Conservation (phyloP, 352 stramenopile species). For the Phytophthora chlamydospora region DNA sequence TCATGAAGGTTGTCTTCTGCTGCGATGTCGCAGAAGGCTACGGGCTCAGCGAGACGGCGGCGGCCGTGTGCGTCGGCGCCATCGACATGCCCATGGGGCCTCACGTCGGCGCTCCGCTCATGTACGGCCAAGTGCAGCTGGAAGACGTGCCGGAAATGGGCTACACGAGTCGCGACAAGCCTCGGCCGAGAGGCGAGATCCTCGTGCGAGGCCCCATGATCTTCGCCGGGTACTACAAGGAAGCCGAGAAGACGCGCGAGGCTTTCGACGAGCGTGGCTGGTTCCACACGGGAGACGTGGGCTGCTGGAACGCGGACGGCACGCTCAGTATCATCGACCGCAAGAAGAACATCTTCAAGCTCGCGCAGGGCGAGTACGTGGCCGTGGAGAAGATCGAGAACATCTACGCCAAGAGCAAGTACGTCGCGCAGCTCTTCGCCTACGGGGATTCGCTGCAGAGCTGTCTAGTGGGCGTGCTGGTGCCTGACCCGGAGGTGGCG, state of each 20-base stretch:
- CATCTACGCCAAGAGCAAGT: constrained; percentile 86
- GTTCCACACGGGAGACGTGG: constrained; percentile 97
- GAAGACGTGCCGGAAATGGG: constrained; percentile 96
- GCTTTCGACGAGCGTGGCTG: constrained; percentile 91
- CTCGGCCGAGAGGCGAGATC: constrained; percentile 56
- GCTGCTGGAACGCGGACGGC: constrained; percentile 91
- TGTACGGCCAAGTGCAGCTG: constrained; percentile 89
- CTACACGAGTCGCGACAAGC: constrained; percentile 83
- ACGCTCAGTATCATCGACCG: constrained; percentile 88
- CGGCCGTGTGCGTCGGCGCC: constrained; percentile 65
- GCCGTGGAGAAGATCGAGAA: constrained; percentile 96
- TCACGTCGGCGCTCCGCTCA: constrained; percentile 90
- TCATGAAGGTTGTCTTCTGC: constrained; percentile 92
- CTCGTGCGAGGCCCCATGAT: constrained; percentile 73
- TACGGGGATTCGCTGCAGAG: constrained; percentile 94
- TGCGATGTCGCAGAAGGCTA: constrained; percentile 93
- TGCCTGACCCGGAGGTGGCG: constrained; percentile 64
- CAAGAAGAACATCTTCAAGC: constrained; percentile 94
- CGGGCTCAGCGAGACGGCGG: constrained; percentile 93
- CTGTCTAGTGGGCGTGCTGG: constrained; percentile 92
- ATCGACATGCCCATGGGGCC: constrained; percentile 56
- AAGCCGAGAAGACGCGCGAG: constrained; percentile 89
- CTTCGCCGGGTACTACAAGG: constrained; percentile 94
- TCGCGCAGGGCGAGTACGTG: constrained; percentile 94
- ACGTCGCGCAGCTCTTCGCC: constrained; percentile 94